Base-by-base conservation (phyloP, 768 basidiomycete species). In the Cystofilobasidium bisporidii region DNA sequence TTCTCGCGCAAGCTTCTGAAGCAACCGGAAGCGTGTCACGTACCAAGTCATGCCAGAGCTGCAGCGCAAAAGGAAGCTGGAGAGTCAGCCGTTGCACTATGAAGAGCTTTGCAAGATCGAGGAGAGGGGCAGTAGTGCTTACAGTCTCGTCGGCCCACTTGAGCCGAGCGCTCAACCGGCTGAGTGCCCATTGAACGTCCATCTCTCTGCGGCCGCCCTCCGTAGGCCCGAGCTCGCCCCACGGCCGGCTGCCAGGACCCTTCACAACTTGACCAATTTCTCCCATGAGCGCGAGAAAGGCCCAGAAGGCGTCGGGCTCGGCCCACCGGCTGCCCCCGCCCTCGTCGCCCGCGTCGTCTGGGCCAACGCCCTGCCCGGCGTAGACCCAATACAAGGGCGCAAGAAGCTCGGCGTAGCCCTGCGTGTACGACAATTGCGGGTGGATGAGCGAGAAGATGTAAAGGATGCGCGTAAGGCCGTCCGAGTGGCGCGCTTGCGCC, bases 221-320 rank as follows among this genome's bases (percentile, higher is more conserved):
- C 18, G 57, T 41, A 40, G 36, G 17, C 17, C n/a, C n/a, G 14
- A 33, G 47, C 58, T 45, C 28, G 26, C 59, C 67, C 61, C 65
- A 70, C 0, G 53, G 55, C 8, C 61, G 63, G 18, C 36, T 40
- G 15, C 65, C 67, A 28, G 53, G 53, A 14, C 58, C 71, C 11
- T 61, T 48, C 2, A 71, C 60, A 15, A 64, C 67, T 2, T 70
- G 47, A 22, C 72, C 75, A 18, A 74, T 38, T 28, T 74, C 75
- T 10, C 69, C 64, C 68, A 76, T 71, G 15, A 76, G 33, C 24
- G 66, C 71, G 4, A 70, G 64, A 24, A 75, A 70, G 6, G 71
- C 71, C 73, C 73, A 73, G 50, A 73, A 76, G 20, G 73, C 69
- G 45, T 74, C 72, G n/a, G 71, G 72, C 57, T 76, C 75, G 11